Evolutionary conservation across 169 alveolate species (phyloP), one percentile per base, ranked within the genome.

Genomic region (Besnoitia besnoiti): DNA sequence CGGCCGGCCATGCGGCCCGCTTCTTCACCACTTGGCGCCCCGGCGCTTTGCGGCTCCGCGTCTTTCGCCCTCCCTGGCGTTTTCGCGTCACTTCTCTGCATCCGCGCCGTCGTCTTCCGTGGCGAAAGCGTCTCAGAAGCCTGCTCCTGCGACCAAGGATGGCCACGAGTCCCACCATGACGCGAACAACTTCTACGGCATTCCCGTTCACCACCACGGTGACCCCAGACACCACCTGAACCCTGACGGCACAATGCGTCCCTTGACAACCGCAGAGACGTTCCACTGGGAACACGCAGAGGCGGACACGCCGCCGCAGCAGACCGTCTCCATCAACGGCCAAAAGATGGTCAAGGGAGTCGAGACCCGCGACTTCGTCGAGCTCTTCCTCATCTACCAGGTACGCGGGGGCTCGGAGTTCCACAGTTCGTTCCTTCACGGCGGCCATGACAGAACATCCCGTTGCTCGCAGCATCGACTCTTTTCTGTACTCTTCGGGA

Each of bases 281-380:
- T 97, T 94, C 55, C 98, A 97, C 92, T 96, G 97, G 96, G 96
- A 95, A 82, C 97, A 97, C 93, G 95, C 96, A 39, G 96, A 96
- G 93, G 91, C 95, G 50, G 95, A 93, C 75, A 96, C 95, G 61
- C 98, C 98, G 27, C 95, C 95, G 88, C 98, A 97, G 87, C 95
- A 95, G 44, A 94, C 94, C 35, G 94, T 95, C n/a, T 96, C 97
- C 37, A 97, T 97, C 30, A 94, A 96, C 80, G 98, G 98, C 12
- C 96, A 95, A 77, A 95, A 96, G 79, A 97, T 97, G 98, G 94
- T 97, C 49, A 95, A 94, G 89, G 98, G 98, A 44, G 95, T 94
- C 21, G 98, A 96, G 89, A 94, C 98, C 33, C 90, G 97, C 50
- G 97, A 98, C 46, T 84, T 97, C 94, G 98, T 96, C 77, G 97